phyloP scores from a whole-genome alignment of 2,329 filamentous ascomycete species.

The Nemania diffusa region DNA sequence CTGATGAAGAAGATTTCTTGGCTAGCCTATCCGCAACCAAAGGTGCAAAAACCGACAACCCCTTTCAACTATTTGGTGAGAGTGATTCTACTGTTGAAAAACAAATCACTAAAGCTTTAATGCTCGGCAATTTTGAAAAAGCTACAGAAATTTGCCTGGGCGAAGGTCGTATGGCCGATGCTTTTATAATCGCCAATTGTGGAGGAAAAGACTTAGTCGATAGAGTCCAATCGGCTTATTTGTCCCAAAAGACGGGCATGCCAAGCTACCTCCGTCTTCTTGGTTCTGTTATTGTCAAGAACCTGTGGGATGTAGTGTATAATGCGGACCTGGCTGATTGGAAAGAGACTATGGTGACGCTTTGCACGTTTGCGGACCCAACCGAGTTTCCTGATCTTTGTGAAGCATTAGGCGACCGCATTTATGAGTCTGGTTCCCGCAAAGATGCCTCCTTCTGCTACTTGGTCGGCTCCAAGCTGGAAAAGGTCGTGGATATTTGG shows the following conservation, averaged over 20 bases:
- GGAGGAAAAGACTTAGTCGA: constrained; percentile 93
- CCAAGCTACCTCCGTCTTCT: constrained; percentile 94
- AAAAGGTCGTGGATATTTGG: constrained; percentile 98
- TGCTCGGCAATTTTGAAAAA: constrained; percentile 90
- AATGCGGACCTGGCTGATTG: constrained; percentile 93
- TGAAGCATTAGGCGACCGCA: constrained; percentile 90
- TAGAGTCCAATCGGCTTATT: constrained; percentile 91
- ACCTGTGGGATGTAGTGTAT: constrained; percentile 97
- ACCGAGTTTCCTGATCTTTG: constrained; percentile 94
- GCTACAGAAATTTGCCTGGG: constrained; percentile 89
- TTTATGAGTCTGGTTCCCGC: constrained; percentile 79
- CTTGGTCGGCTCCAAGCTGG: constrained; percentile 92
- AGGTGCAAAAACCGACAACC: constrained; percentile 90
- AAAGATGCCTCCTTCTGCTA: constrained; percentile 98
- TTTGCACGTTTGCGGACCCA: constrained; percentile 95
- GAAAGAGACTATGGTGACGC: constrained; percentile 95
- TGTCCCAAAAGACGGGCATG: constrained; percentile 81
- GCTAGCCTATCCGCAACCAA: constrained; percentile 87
- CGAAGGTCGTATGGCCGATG: constrained; percentile 91
- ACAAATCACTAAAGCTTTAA: constrained; percentile 84
- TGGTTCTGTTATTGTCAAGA: constrained; percentile 92
- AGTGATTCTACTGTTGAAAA: constrained; percentile 87
- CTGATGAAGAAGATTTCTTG: constrained; percentile 85
- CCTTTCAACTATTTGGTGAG: constrained; percentile 88
- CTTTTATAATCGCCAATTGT: constrained; percentile 97